Base-by-base conservation (phyloP, 345 rosid genomes). In the Syzygium aqueum region DNA sequence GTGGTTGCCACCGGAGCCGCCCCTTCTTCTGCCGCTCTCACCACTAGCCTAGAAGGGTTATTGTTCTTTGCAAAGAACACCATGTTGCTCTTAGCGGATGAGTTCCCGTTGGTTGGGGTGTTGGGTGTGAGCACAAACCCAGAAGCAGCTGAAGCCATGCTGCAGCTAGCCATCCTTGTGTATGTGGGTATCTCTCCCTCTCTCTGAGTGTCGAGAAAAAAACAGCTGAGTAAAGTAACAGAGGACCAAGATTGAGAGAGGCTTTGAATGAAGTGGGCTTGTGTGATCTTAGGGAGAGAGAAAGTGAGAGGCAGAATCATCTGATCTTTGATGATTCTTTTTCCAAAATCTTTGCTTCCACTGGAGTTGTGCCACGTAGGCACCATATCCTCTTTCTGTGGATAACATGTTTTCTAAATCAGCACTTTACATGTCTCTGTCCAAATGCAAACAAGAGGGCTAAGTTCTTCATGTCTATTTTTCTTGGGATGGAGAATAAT, bases 1-100 rank as follows among this genome's bases (percentile, higher is more conserved):
- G 80, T 10, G 27, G 80, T 37, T 21, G 80, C 25, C 0, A 13
- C 80, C 27, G 93, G 84, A 23, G 93, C 77, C 11, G 92, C 84
- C 33, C 89, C 97, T 77, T 95, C 98, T 2, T 93, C 95, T 25
- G 93, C 92, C 6, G 94, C 95, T 89, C 93, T 91, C 15, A 93
- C 95, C 23, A 93, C 94, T 33, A 96, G 93, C 23, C 94, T 90
- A 82, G 49, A 89, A 86, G 56, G 85, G 85, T 54, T 89, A 61
- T 37, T 50, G 56, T 30, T 90, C 92, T 94, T 90, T 46, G 90
- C 84, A 84, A 96, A 88, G 87, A 95, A 92, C 87, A 84, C 50
- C 92, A 88, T 89, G 91, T 43, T 90, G 67, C 86, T 84, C 91
- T 89, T 94, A 13, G 96, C 89, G 86, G 90, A 88, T 83, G 91